phyloP scores from a whole-genome alignment of 192 early-diverging fungal species.

The Podila epicladia region DNA sequence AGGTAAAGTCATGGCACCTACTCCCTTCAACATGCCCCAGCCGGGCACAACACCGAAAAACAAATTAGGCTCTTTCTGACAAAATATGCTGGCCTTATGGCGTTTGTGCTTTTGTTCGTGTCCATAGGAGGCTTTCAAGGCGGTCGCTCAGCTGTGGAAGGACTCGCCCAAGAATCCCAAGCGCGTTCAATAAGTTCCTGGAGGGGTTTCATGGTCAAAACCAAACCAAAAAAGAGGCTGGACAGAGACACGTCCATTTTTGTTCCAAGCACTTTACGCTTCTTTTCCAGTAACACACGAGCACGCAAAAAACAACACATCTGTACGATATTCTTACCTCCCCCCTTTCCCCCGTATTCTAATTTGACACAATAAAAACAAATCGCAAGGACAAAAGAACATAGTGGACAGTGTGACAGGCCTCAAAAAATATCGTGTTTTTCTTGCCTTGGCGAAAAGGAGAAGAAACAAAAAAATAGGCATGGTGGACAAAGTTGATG shows the following conservation, averaged over 20 bases:
- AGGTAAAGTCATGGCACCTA: constrained; percentile 12
- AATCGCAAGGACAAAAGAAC: background rate
- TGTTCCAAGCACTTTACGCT: no score
- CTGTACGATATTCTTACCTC: no score
- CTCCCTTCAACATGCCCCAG: background rate
- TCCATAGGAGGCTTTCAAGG: constrained; percentile 58
- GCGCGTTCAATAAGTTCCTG: background rate
- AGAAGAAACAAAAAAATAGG: background rate
- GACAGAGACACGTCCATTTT: no score
- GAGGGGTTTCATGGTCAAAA: background rate
- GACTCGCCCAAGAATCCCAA: constrained; percentile 62
- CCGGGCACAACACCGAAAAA: background rate
- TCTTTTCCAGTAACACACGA: no score
- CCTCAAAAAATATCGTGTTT: background rate
- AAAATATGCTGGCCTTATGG: no score
- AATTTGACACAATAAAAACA: no score
- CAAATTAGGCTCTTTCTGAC: no score
- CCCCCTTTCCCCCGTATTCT: no score
- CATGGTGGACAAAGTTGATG: background rate
- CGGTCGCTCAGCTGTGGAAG: constrained; percentile 59
- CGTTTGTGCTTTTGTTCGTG: background rate
- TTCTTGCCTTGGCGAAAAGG: background rate
- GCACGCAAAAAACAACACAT: no score
- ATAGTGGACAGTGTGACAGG: background rate
- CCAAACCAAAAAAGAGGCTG: background rate